Percentiles rank a stretch among this genome's conserved stretches.
These are phyloP conservation scores for Ceratopteris richardii DNA, from an alignment of 75 land plant species.

Conservation along the genomic window DNA sequence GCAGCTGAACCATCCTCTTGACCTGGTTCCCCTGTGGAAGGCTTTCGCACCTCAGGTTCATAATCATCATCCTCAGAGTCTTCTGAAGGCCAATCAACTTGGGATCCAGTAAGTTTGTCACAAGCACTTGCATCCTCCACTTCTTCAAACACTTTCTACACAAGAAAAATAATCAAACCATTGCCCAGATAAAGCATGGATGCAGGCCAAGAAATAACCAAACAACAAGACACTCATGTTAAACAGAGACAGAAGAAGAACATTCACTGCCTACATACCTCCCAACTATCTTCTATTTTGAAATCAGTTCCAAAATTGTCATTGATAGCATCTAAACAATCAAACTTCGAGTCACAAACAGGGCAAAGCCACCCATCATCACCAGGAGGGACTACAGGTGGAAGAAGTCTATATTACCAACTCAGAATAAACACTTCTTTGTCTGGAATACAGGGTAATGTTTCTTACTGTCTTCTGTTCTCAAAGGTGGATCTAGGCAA, in stretches of 20 bases:
- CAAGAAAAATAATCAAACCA: background rate
- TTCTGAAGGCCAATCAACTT: slow-evolving; percentile 69
- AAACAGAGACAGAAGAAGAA: background rate
- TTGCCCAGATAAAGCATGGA: background rate
- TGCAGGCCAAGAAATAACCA: no score
- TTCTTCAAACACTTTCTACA: slow-evolving; percentile 66
- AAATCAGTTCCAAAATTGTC: slow-evolving; percentile 72
- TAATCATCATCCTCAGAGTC: slow-evolving; percentile 90
- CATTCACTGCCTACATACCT: slow-evolving; percentile 36
- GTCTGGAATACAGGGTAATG: background rate
- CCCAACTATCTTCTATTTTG: slow-evolving; percentile 45
- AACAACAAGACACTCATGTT: background rate
- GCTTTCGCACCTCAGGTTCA: slow-evolving; percentile 44
- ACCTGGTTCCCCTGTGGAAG: background rate
- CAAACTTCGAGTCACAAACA: slow-evolving; percentile 61
- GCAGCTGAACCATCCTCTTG: background rate
- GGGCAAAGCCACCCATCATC: slow-evolving; percentile 90
- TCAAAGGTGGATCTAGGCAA: slow-evolving; percentile 67
- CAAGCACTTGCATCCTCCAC: slow-evolving; percentile 33
- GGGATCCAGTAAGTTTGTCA: slow-evolving; percentile 16
- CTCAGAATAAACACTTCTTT: background rate
- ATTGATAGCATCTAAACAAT: slow-evolving; percentile 62
- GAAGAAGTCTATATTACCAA: background rate
- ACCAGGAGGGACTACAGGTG: slow-evolving; percentile 60
- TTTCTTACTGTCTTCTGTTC: slow-evolving; percentile 58